phyloP scores from a whole-genome alignment of 345 rosid genomes.

The Ailanthus altissimus region DNA sequence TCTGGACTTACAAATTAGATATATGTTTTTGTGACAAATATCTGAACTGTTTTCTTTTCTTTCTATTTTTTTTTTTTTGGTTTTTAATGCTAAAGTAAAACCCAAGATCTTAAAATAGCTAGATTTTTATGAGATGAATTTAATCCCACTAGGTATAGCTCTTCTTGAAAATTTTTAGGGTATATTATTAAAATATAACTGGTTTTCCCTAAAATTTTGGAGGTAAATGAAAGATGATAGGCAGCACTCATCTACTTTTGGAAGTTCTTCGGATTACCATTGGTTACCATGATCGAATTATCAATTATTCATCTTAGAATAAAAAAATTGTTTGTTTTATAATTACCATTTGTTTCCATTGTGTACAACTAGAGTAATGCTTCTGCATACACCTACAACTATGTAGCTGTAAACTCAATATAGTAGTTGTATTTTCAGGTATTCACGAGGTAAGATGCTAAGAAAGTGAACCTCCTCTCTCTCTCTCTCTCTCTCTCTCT shows the following conservation, averaged over 20 bases:
- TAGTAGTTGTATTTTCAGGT: not conserved
- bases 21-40: not conserved
- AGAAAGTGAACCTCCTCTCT: not conserved
- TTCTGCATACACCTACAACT: not conserved
- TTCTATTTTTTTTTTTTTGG: too few relatives aligned
- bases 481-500: not conserved
- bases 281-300: not conserved
- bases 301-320: not conserved
- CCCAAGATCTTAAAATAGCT: not conserved
- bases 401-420: not conserved
- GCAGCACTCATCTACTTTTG: not conserved
- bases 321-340: not conserved
- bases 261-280: not conserved
- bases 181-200: not conserved
- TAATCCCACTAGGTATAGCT: conserved; percentile 1
- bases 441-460: not conserved
- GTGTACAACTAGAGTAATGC: not conserved
- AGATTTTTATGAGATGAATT: not conserved
- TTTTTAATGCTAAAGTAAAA: not conserved
- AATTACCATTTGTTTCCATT: not conserved
- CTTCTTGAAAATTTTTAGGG: not conserved
- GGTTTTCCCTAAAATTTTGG: not conserved
- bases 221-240: too few relatives aligned
- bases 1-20: not conserved
- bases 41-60: not conserved